Percentiles rank a stretch among this genome's conserved stretches.
These are phyloP conservation scores for Leccinum olivaceopallidum DNA, from an alignment of 768 basidiomycete species.

Conservation along the genomic window DNA sequence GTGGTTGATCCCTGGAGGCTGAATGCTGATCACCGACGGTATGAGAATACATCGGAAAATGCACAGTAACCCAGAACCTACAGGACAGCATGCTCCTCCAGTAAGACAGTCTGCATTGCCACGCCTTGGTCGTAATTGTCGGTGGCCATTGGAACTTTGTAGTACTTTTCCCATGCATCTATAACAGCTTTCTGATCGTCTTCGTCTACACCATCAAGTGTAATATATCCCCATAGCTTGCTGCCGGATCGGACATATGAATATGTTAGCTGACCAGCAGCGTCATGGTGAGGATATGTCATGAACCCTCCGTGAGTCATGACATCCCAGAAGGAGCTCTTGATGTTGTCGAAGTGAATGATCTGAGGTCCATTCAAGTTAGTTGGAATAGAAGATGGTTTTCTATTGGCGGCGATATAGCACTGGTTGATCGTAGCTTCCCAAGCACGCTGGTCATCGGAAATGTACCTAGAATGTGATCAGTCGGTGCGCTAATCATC, in stretches of 20 bases:
- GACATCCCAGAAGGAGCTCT: neutral
- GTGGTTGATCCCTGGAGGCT: neutral
- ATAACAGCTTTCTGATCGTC: neutral
- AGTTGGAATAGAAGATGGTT: neutral
- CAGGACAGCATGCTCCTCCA: neutral
- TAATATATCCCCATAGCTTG: neutral
- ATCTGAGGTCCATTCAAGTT: neutral
- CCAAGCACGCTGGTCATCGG: neutral
- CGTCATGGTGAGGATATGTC: neutral
- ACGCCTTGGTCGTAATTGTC: neutral
- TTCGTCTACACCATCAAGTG: neutral
- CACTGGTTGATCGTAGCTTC: neutral
- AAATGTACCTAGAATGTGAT: neutral
- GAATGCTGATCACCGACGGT: neutral
- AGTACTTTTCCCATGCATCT: neutral
- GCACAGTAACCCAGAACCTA: neutral
- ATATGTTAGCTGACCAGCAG: neutral
- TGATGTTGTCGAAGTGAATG: neutral
- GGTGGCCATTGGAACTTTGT: neutral
- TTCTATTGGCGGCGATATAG: neutral
- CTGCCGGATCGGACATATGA: neutral
- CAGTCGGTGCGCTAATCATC: too few species aligned
- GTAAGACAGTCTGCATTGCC: neutral
- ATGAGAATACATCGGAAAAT: too few species aligned
- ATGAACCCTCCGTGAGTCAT: neutral